Evolutionary conservation across 73 alveolate genomes (phyloP), one percentile per base, ranked within the genome.

Genomic region (Breviolum minutum): DNA sequence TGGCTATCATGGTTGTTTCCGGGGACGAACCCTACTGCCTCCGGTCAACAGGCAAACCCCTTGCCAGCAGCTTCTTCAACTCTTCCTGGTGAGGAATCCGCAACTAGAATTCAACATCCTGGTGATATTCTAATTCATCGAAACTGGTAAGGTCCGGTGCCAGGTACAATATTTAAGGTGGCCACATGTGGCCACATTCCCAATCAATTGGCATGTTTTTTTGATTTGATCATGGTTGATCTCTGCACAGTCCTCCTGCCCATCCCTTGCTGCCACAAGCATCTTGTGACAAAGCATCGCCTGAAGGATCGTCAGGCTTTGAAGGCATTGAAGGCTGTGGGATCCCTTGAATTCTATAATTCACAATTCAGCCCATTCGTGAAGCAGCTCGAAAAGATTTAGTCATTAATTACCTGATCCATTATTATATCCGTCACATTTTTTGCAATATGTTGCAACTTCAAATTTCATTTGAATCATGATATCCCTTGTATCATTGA

Each of bases 181-280:
- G 77, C 24, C 54, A 40, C 54, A 40, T 40, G n/a, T 14, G 6
- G 77, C 24, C 54, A 40, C 54, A 40, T 40, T 40, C 54, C 54
- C 5, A 40, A 40, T 40, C 54, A 40, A 40, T 40, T 40, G 54
- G 54, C 54, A 40, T 40, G 54, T 40, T 40, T 40, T 40, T 1
- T 68, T 68, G 17, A 2, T 68, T 22, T 68, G 17, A 14, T 68
- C 24, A 6, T 22, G 17, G 77, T 68, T 68, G 77, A 22, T 22
- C 77, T 68, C 24, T 68, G 24, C n/a, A 68, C 1, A 6, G 79
- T 91, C 98, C 98, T 92, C 82, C 29, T 68, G 26, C 32, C 98
- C 98, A 80, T 92, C 98, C 61, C 68, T 73, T 40, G 98, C 98
- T 0, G 98, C 90, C 98, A 92, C 98, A 22, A 92, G 98, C 98